Percentiles rank a stretch among this genome's conserved stretches.
These are phyloP conservation scores for Ascochyta viciae-villosae DNA, from an alignment of 2,329 filamentous ascomycete species.

Conservation along the genomic window DNA sequence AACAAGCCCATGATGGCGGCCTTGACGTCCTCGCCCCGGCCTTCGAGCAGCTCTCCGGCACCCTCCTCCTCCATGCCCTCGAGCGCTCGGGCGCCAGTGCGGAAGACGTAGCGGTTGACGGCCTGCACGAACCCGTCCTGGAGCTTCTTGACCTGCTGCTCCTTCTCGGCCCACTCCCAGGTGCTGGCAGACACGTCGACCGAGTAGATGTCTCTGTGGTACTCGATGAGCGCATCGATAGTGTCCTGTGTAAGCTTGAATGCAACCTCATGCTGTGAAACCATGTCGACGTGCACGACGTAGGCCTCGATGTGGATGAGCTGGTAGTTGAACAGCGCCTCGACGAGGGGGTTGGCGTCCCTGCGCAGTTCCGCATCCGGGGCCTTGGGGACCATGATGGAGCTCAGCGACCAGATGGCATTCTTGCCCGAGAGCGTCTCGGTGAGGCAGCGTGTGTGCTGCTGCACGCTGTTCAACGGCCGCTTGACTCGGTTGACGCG, in stretches of 20 bases:
- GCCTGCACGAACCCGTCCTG: constrained; percentile 97
- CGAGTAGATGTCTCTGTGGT: constrained; percentile 95
- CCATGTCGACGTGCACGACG: constrained; percentile 99
- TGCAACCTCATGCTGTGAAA: constrained; percentile 94
- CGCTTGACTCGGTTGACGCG: constrained; percentile 96
- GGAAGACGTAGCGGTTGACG: constrained; percentile 96
- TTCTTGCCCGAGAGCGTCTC: constrained; percentile 89
- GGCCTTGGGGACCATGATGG: constrained; percentile 89
- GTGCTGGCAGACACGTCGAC: constrained; percentile 87
- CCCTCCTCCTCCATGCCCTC: constrained; percentile 98
- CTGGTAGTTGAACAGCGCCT: constrained; percentile 91
- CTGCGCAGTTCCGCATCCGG: constrained; percentile 84
- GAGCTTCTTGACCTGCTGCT: constrained; percentile 93
- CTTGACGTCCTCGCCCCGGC: constrained; percentile 94
- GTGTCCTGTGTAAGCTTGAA: constrained; percentile 97
- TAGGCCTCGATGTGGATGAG: constrained; percentile 95
- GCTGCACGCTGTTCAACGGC: constrained; percentile 93
- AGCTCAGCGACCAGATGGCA: constrained; percentile 94
- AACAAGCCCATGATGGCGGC: constrained; percentile 82
- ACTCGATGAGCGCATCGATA: constrained; percentile 91
- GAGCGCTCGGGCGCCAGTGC: constrained; percentile 84
- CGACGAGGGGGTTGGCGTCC: constrained; percentile 81
- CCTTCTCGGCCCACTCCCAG: constrained; percentile 96
- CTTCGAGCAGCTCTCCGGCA: constrained; percentile 88
- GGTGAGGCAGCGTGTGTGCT: constrained; percentile 94